Evolutionary conservation across 2,329 filamentous ascomycete genomes (phyloP), one percentile per base, ranked within the genome.

Genomic region (Trichoderma sp.): DNA sequence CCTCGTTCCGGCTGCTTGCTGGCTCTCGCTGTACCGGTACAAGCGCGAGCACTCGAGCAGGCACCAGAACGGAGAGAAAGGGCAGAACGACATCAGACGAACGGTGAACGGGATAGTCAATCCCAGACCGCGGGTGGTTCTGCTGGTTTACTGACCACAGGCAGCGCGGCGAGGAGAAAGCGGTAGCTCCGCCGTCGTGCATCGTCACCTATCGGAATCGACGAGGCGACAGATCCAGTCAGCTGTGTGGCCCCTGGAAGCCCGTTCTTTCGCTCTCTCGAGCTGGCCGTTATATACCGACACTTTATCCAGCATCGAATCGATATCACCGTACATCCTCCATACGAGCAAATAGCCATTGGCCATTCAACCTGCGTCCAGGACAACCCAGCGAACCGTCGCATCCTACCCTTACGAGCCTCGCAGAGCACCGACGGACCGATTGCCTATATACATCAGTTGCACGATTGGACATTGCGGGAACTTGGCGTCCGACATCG

Each of bases 191-290:
- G 44, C 59, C 59, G 17, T 12, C 41, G 41, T 54, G 59, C 59
- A 63, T 63, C 28, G 15, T 52, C 41, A 55, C 48, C 59, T 63
- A 63, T 63, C 41, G 59, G 59, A 55, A 55, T 21, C 59, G 28
- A 55, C 59, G 19, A 63, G 59, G 26, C 41, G 57, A 28, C 41
- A 47, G 59, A 63, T 39, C 59, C 39, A 52, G 48, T 63, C 59
- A 63, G 59, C 59, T 63, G 59, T 14, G 34, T 51, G 41, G 50
- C 50, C 59, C 59, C 59, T 63, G 30, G 26, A 39, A 63, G 50
- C 28, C 44, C 44, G 26, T 39, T 41, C 12, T 63, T n/a, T 47
- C 17, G 41, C 41, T 44, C 19, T 59, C 24, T n/a, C 21, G 9
- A 30, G 34, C 34, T 39, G 34, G 10, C 34, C 28, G 59, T 47